Conservation (phyloP, 2,329 filamentous ascomycete species). For the Ceratocystis lukuohia region DNA sequence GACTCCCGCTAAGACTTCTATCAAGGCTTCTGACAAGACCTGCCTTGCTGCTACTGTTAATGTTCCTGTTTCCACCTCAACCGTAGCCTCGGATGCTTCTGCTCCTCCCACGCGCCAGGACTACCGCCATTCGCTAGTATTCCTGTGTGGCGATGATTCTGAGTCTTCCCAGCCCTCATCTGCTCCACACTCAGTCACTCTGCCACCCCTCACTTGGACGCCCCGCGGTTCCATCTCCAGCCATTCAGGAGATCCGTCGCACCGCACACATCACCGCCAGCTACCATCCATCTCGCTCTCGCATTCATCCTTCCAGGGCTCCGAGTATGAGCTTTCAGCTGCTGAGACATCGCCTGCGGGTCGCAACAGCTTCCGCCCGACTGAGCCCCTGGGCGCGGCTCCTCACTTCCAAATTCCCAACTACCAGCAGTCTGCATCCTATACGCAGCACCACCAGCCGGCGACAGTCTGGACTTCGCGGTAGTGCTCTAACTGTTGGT, state of each 20-base stretch:
- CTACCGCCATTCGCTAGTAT: constrained; percentile 2
- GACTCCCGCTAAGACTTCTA: too few species aligned
- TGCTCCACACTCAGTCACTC: neutral
- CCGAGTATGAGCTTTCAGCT: neutral
- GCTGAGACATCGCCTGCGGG: neutral
- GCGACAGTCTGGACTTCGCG: constrained; percentile 2
- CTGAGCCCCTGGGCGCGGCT: neutral
- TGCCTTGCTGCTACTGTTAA: neutral
- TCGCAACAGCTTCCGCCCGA: neutral
- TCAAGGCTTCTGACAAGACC: too few species aligned
- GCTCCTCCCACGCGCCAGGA: neutral
- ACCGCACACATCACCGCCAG: neutral
- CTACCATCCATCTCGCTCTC: neutral
- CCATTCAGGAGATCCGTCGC: neutral
- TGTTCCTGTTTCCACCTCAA: neutral
- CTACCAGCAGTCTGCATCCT: neutral
- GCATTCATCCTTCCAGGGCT: neutral
- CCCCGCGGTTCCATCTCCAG: neutral
- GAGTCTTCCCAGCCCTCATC: neutral
- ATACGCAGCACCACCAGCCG: neutral
- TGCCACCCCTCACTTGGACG: neutral
- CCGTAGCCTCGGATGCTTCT: neutral
- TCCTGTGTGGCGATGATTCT: neutral
- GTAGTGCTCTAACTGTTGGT: neutral
- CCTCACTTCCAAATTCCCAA: neutral